Base-by-base conservation (phyloP, 306 rosid genomes). In the Neltuma alba region DNA sequence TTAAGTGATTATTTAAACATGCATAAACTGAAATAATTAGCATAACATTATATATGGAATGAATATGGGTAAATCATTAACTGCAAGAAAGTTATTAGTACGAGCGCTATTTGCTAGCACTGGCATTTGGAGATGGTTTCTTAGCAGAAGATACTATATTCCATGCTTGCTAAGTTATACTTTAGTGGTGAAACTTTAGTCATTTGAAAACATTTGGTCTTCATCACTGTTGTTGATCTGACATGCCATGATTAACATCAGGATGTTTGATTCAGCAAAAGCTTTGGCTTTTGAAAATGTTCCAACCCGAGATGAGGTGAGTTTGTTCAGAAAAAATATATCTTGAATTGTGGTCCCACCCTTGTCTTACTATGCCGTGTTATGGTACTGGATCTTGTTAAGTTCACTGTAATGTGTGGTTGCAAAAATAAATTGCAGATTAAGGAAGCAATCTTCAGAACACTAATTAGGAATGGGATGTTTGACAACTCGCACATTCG, bases 211-310 rank as follows among this genome's bases (percentile, higher is more conserved):
- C 23, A 60, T 52, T 7, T 80, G 42, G 63, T 60, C 62, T 81
- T 33, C 30, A 34, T 78, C 79, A 75, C 5, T 55, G 60, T 50
- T 57, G 45, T 40, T 74, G 81, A 72, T 60, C 54, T 71, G 64
- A 33, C 69, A 37, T 76, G 30, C 50, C 70, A 76, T 72, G 55
- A 69, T 72, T 76, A 62, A 82, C n/a, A 2, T 42, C 77, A 93
- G 97, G 87, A 61, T 93, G 82, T 91, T 89, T 81, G 97, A 93
- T 88, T 93, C 97, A 1, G 92, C 97, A 72, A 93, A 91, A 86
- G 96, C 97, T 73, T 87, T 93, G 89, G 97, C 94, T 68, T 93
- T 93, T 79, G 76, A 83, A 70, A 91, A 91, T 60, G 89, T 93
- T 85, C 96, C 94, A 66, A 81, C 89, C 70, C 88, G 86, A 2